Evolutionary conservation across 139 green algal genomes (phyloP), one percentile per base, ranked within the genome.

Genomic region (Gonium pectorale): DNA sequence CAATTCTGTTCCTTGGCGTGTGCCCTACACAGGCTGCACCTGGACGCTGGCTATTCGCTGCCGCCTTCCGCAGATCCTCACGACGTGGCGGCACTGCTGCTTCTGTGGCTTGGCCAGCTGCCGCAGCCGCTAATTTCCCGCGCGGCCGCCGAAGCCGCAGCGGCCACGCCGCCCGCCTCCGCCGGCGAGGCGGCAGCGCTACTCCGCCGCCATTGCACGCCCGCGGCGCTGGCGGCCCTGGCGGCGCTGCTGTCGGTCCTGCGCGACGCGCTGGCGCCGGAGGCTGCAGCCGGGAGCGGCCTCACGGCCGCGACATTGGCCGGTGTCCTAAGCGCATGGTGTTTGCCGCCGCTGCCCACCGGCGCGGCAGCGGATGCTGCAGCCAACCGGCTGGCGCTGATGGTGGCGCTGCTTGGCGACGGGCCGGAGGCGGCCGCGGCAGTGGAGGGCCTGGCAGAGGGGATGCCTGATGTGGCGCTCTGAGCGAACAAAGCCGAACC

Each of bases 71-170:
- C 56, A 17, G 21, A 63, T 9, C 80, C 80, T 1, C 69, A 79
- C 69, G 78, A 78, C 21, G 60, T 71, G 1, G 85, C 85, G 5
- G 78, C 85, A 52, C 79, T 89, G 67, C 70, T 89, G 85, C 69
- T 89, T 41, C 75, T 89, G 29, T 82, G 64, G 49, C 56, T 66
- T 44, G 77, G 67, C 7, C 77, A 89, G 67, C 66, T 89, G 35
- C 85, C 85, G 26, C 7, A 43, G 29, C 40, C 85, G 13, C 67
- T 89, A 2, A 60, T 89, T 5, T 68, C 85, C 9, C 7, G 41
- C 5, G 56, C 52, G 26, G 66, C 56, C 26, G 85, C 67, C 13
- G 66, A 83, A 60, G 77, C 77, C n/a, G 77, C 77, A n/a, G 77
- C 77, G 3, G 43, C 60, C 31, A 43, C 62, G 62, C 43, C 77